Evolutionary conservation across 2,329 filamentous ascomycete species (phyloP), one percentile per base, ranked within the genome.

Genomic region (Aspergillus sp.): DNA sequence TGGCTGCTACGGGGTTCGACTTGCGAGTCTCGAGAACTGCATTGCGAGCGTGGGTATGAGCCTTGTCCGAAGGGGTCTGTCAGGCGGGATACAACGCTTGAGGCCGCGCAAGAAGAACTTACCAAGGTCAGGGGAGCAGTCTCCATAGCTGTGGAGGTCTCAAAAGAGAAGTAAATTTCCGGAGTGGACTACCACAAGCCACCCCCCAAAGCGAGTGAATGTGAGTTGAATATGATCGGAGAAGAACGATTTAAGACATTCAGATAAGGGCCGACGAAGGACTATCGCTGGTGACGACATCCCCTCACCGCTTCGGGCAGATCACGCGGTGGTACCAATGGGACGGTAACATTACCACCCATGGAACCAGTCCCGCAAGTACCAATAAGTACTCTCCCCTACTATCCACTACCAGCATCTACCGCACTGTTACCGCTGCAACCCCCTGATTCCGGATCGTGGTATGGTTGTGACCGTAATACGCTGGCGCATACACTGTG

Each of bases 21-120:
- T 84, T 84, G 64, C 83, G 82, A 36, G 85, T 87, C 58, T 93
- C 91, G 23, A 88, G 83, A 23, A 91, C 88, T 47, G 94, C 93
- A 70, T 91, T 93, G 70, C 88, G 88, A 54, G 92, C 93, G 78
- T 97, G 92, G 68, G 94, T 89, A 77, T 96, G 91, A 64, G 93
- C 94, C 86, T 94, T 55, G 58, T 39, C 25, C 49, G 68, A 44
- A 66, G 66, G 63, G 55, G 63, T 36, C 17, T 49, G 44, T 57
- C 54, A 54, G 51, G 51, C 49, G 44, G 21, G 49, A 25, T 39
- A 17, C 30, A 53, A 53, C 21, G 21, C 30, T 39, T 57, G 17
- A 30, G 17, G 41, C 5, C 27, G 53, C 32, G 52, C 23, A 54
- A 52, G 32, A 57, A 39, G 41, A 56, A 56, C 64, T 49, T 64